These are phyloP conservation scores for Coemansia sp. DNA, from an alignment of 192 early-diverging fungal species.

Conservation along the genomic window DNA sequence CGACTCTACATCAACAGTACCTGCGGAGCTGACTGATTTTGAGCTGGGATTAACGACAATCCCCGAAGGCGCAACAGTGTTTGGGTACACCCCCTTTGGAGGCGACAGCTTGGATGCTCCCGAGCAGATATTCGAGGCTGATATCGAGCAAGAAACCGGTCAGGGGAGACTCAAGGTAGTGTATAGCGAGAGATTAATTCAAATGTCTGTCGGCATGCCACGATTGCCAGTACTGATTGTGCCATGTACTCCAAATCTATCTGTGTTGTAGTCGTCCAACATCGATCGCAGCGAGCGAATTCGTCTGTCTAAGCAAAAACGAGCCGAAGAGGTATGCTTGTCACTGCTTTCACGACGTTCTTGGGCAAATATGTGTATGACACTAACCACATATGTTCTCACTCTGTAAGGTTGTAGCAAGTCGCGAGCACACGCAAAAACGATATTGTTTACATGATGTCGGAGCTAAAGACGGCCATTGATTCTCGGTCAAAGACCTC, in stretches of 20 bases:
- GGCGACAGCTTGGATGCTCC: constrained; percentile 24
- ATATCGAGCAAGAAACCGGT: constrained; percentile 15
- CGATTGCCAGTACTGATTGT: background rate
- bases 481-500: constrained; percentile 12
- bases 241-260: background rate
- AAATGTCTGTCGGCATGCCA: background rate
- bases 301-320: constrained; percentile 23
- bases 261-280: background rate
- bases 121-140: constrained; percentile 37
- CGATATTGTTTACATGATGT: constrained; percentile 39
- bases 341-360: background rate
- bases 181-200: background rate
- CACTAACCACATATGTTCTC: background rate
- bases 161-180: constrained; percentile 1
- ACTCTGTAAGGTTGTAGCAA: constrained; percentile 15
- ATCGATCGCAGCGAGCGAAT: constrained; percentile 52
- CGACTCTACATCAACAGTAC: background rate
- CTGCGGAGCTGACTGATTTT: background rate
- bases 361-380: background rate
- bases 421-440: constrained; percentile 7
- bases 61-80: constrained; percentile 23
- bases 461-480: constrained; percentile 41
- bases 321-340: constrained; percentile 29
- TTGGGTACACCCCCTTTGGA: constrained; percentile 28
- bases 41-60: background rate